Base-by-base conservation (phyloP, 106 monocot species). In the Vanilla planifolia region DNA sequence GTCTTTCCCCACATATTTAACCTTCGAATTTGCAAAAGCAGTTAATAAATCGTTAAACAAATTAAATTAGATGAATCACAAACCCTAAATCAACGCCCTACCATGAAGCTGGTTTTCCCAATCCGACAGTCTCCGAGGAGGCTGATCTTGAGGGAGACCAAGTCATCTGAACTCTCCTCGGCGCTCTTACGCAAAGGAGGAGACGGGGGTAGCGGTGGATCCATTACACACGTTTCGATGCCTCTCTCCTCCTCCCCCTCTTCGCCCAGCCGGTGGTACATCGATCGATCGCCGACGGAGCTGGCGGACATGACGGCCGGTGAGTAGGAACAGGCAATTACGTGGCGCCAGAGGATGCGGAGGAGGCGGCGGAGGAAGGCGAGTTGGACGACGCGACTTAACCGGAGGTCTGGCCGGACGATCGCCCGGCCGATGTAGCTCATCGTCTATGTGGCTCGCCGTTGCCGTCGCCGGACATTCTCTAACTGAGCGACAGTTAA, bases 31-130 rank as follows among this genome's bases (percentile, higher is more conserved):
- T 20, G 46, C n/a, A n/a, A n/a, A n/a, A n/a, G n/a, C 11, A 33
- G 51, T 44, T 4, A 50, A 14, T 3, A 61, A 16, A 8, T 16
- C 33, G 24, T 37, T 20, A 28, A 25, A 28, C 1, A 60, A 11
- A 60, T 1, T 5, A 29, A 6, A 2, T 48, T 48, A 10, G 25
- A 24, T 50, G 4, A 19, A 7, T 2, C 3, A 8, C 8, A 24
- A 3, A 23, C 5, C 9, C 6, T 29, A 7, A 1, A 29, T 30
- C 13, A 53, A 53, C 16, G 29, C 4, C 29, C 20, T 75, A 92
- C 92, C 92, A 93, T 82, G 82, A 93, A 93, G 55, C 81, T 88
- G 1, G 93, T 93, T 68, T 93, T 93, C 7, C 93, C 93, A 10
- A 79, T 79, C 22, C 55, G 76, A 63, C 84, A 77, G 48, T 93